These are phyloP conservation scores for Populus davidiana DNA, from an alignment of 345 rosid species.

Conservation along the genomic window DNA sequence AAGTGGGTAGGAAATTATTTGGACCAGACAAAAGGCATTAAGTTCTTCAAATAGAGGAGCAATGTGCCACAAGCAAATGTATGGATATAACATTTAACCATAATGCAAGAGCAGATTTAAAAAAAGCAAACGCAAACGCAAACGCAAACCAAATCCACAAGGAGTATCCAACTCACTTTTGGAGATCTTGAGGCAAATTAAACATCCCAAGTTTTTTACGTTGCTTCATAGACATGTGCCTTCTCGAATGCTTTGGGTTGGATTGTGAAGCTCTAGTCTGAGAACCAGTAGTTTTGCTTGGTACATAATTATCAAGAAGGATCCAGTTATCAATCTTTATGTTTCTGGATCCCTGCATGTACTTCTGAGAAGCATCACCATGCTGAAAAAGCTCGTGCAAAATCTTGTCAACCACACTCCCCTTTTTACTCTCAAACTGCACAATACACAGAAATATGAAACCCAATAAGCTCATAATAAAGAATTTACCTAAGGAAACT, in stretches of 20 bases:
- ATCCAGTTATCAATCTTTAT: constrained; percentile 64
- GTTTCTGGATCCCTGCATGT: constrained; percentile 65
- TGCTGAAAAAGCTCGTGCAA: constrained; percentile 68
- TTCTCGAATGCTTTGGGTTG: constrained; percentile 77
- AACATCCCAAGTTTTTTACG: constrained; percentile 66
- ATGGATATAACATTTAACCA: background rate
- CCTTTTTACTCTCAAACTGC: constrained; percentile 54
- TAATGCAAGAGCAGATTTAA: background rate
- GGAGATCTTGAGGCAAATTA: constrained; percentile 47
- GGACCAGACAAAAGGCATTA: too few species aligned
- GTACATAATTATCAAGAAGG: constrained; percentile 76
- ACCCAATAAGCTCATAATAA: background rate
- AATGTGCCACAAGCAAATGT: background rate
- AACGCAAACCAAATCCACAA: background rate
- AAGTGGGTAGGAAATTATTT: too few species aligned
- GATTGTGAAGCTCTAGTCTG: constrained; percentile 35
- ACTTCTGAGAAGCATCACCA: constrained; percentile 81
- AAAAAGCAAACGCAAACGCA: background rate
- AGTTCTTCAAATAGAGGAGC: too few species aligned
- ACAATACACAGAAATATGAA: background rate
- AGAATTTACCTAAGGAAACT: constrained; percentile 6
- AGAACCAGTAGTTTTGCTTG: constrained; percentile 40
- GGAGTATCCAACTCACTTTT: constrained; percentile 45
- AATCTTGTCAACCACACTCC: constrained; percentile 52
- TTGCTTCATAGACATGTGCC: constrained; percentile 67